phyloP scores from a whole-genome alignment of 2,329 filamentous ascomycete species.

The Amphichorda felina region DNA sequence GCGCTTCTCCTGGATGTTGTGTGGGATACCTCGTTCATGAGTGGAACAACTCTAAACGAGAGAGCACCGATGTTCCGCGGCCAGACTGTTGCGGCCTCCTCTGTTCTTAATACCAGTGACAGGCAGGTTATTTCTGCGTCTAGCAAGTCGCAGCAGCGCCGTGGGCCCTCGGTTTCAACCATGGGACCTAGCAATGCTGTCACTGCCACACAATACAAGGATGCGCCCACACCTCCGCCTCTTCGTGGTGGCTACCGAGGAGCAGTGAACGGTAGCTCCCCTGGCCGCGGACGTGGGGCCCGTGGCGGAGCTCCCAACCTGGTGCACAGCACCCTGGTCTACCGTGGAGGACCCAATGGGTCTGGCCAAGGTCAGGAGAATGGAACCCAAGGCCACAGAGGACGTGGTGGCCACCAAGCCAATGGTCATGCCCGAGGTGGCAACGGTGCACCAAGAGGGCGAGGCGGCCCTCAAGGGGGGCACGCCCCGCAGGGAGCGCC shows the following conservation, averaged over 20 bases:
- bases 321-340: slow-evolving; percentile 40
- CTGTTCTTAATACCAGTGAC: slow-evolving; percentile 77
- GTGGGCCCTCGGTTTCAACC: slow-evolving; percentile 20
- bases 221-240: slow-evolving; percentile 41
- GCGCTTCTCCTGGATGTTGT: slow-evolving; percentile 79
- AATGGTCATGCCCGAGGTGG: slow-evolving; percentile 17
- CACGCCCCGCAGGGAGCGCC: slow-evolving; percentile 6
- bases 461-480: slow-evolving; percentile 13
- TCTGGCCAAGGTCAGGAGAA: slow-evolving; percentile 9
- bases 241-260: slow-evolving; percentile 47
- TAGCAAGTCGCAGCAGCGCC: slow-evolving; percentile 35
- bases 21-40: slow-evolving; percentile 95
- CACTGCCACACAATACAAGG: slow-evolving; percentile 49
- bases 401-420: slow-evolving; percentile 9
- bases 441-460: slow-evolving; percentile 10
- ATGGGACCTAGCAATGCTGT: slow-evolving; percentile 41
- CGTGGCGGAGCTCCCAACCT: slow-evolving; percentile 28
- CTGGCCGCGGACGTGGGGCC: slow-evolving; percentile 25
- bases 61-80: slow-evolving; percentile 89
- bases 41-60: slow-evolving; percentile 81
- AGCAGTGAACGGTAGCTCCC: slow-evolving; percentile 34
- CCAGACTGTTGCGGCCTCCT: slow-evolving; percentile 78
- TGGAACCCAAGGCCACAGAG: slow-evolving; percentile 14
- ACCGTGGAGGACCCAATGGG: slow-evolving; percentile 27
- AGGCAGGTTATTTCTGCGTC: slow-evolving; percentile 68